Conservation (phyloP, 768 basidiomycete genomes). For the Phaeolepiota aurea region DNA sequence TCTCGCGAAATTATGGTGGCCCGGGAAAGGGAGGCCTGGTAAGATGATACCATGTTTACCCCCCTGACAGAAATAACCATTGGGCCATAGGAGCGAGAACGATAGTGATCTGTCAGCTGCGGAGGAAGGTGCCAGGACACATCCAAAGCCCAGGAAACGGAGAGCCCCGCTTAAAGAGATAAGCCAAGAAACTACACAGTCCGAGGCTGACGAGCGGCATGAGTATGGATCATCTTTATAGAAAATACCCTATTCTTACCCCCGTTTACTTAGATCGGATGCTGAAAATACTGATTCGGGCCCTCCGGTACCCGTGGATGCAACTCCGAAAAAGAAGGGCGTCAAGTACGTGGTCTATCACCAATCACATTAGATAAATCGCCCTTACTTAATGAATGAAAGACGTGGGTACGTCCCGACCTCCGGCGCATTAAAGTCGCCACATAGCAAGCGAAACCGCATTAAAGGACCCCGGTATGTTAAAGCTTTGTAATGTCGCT, state of each 20-base stretch:
- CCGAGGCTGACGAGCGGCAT: conserved; percentile 1
- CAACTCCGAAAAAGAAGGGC: conserved; percentile 23
- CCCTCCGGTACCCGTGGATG: conserved; percentile 6
- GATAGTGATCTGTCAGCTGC: too few relatives aligned
- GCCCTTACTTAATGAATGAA: neutral
- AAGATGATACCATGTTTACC: neutral
- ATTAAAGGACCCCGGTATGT: neutral
- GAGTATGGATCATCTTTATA: neutral
- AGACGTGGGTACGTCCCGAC: neutral
- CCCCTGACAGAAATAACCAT: neutral
- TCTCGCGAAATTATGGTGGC: conserved; percentile 9
- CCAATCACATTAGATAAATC: neutral
- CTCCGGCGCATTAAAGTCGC: neutral
- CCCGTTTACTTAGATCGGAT: neutral
- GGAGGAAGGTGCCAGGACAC: too few relatives aligned
- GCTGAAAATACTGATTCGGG: conserved; percentile 1
- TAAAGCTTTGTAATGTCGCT: too few relatives aligned
- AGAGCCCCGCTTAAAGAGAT: conserved; percentile 1
- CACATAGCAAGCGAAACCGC: neutral
- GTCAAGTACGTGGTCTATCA: conserved; percentile 16
- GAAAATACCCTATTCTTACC: neutral
- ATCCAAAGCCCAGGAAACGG: conserved; percentile 8
- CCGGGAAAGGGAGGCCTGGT: conserved; percentile 5
- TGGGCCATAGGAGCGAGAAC: conserved; percentile 2
- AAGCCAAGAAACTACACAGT: conserved; percentile 4